Percentiles rank a stretch among this genome's conserved stretches.
These are phyloP conservation scores for Arxiozyma telluris DNA, from an alignment of 1,139 yeast genomes.

Conservation along the genomic window DNA sequence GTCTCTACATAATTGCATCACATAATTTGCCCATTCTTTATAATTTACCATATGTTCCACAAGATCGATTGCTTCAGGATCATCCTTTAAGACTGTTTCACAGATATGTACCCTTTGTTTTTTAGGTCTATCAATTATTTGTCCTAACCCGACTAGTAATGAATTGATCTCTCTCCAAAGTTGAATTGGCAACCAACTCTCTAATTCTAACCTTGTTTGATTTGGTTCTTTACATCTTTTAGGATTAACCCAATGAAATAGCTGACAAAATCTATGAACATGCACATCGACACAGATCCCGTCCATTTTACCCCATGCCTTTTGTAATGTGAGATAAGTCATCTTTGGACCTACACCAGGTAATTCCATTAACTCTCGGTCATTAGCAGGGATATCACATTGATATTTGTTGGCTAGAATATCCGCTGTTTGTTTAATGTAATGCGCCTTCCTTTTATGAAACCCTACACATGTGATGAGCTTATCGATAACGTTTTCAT, in stretches of 20 bases:
- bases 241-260: conserved; percentile 71
- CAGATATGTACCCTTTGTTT: conserved; percentile 16
- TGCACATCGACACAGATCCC: conserved; percentile 97
- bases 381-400: conserved; percentile 63
- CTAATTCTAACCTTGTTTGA: conserved; percentile 56
- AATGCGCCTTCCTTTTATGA: conserved; percentile 69
- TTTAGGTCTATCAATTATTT: conserved; percentile 70
- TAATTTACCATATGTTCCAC: conserved; percentile 9
- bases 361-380: conserved; percentile 54
- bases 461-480: conserved; percentile 80
- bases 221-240: conserved; percentile 58
- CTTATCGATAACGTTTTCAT: conserved; percentile 51
- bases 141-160: conserved; percentile 86
- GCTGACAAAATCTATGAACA: conserved; percentile 67
- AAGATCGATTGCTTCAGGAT: conserved; percentile 6
- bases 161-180: conserved; percentile 85
- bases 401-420: conserved; percentile 43
- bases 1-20: conserved; percentile 4
- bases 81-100: background rate
- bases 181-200: conserved; percentile 63
- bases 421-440: conserved; percentile 53
- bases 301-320: conserved; percentile 64
- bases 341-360: conserved; percentile 98
- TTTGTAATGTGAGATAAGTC: conserved; percentile 75
- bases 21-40: conserved; percentile 9